Conservation (phyloP, 768 basidiomycete genomes). For the Gymnopilus dilepis region DNA sequence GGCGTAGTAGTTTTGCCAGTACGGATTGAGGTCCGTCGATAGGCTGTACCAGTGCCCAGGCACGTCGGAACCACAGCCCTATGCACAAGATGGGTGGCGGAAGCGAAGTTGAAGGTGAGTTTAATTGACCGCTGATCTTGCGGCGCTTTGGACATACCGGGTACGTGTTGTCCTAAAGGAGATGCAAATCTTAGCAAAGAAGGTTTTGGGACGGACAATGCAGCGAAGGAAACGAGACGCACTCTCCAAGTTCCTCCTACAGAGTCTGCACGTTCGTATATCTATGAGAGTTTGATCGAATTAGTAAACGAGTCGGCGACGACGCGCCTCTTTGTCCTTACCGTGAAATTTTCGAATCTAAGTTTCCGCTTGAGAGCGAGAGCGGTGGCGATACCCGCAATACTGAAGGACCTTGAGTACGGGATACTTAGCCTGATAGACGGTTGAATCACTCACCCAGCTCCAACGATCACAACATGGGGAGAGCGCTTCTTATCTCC, state of each 20-base stretch:
- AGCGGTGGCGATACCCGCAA: conserved; percentile 54
- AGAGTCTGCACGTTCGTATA: conserved; percentile 52
- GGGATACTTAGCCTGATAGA: neutral
- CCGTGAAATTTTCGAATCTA: conserved; percentile 52
- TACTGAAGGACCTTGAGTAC: conserved; percentile 30
- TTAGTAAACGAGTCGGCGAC: neutral
- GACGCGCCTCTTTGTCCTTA: conserved; percentile 27
- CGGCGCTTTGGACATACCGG: conserved; percentile 37
- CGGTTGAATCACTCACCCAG: conserved; percentile 42
- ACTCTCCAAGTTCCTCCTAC: conserved; percentile 67
- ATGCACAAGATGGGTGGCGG: neutral
- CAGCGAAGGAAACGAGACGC: conserved; percentile 25
- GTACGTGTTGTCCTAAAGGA: conserved; percentile 56
- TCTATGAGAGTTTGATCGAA: conserved; percentile 35
- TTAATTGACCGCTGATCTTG: neutral
- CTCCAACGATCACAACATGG: conserved; percentile 53
- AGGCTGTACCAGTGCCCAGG: conserved; percentile 61
- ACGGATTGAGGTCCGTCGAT: conserved; percentile 57
- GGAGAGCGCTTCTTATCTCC: conserved; percentile 31
- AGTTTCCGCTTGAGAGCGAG: conserved; percentile 51
- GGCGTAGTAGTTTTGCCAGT: conserved; percentile 54
- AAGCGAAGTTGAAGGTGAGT: neutral
- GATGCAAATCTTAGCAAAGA: neutral
- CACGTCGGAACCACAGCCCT: conserved; percentile 64
- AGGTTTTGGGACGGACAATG: too few relatives aligned